Conservation (phyloP, 1,284 basidiomycete genomes). For the Ceraceosorus bombacis region DNA sequence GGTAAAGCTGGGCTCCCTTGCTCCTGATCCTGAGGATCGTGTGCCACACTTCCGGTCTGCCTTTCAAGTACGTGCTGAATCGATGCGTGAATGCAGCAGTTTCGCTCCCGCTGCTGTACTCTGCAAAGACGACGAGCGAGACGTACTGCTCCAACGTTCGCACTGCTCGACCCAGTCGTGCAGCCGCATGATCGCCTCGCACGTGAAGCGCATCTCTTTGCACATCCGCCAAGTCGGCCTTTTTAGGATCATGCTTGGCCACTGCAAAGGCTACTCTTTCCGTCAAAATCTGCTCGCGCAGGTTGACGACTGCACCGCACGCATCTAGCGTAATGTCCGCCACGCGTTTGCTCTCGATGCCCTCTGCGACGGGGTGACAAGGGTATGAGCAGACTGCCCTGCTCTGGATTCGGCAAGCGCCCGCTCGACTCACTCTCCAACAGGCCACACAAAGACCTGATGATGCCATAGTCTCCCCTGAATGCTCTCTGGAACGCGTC, state of each 20-base stretch:
- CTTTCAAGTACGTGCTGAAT: slow-evolving; percentile 78
- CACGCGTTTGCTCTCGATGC: slow-evolving; percentile 38
- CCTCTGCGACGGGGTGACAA: slow-evolving; percentile 17
- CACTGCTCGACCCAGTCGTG: slow-evolving; percentile 36
- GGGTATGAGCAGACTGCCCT: too few species aligned
- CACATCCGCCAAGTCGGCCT: neutral
- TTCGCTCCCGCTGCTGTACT: slow-evolving; percentile 68
- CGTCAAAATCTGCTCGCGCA: slow-evolving; percentile 42
- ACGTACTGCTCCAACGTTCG: slow-evolving; percentile 60
- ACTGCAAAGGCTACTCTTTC: slow-evolving; percentile 30
- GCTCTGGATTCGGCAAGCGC: too few species aligned
- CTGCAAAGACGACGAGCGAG: slow-evolving; percentile 89
- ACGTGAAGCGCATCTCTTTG: neutral
- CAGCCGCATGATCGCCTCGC: slow-evolving; percentile 9
- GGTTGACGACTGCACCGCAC: slow-evolving; percentile 42
- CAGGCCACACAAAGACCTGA: slow-evolving; percentile 39
- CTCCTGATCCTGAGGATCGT: slow-evolving; percentile 19
- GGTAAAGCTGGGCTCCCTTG: slow-evolving; percentile 38
- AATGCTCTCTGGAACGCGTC: slow-evolving; percentile 41
- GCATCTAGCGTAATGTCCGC: slow-evolving; percentile 44
- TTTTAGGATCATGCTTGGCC: neutral
- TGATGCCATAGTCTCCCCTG: slow-evolving; percentile 41
- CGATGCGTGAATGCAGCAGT: slow-evolving; percentile 61
- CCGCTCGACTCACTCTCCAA: slow-evolving; percentile 14
- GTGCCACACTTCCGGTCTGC: slow-evolving; percentile 86